Percentiles rank a stretch among this genome's conserved stretches.
Conservation (phyloP, 257 asterid genomes). For the Solanum etuberosum region DNA sequence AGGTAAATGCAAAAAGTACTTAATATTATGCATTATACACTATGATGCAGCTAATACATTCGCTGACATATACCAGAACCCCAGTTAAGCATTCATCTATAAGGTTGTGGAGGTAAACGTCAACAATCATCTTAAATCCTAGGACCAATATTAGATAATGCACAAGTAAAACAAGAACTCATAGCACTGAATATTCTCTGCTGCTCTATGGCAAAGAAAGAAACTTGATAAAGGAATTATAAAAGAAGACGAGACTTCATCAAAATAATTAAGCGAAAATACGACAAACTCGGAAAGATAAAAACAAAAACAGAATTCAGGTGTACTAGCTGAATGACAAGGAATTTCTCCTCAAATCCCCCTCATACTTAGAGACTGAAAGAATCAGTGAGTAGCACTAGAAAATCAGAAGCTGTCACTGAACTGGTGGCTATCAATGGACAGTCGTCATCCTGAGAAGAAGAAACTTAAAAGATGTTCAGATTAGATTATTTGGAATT, state of each 20-base stretch:
- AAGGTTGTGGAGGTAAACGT: background rate
- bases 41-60: background rate
- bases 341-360: background rate
- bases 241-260: background rate
- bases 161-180: background rate
- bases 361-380: background rate
- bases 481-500: background rate
- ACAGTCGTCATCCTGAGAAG: background rate
- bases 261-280: background rate
- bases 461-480: background rate
- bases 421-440: background rate
- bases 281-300: background rate
- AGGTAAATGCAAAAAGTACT: slow-evolving; percentile 4
- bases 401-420: background rate
- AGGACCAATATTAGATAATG: background rate
- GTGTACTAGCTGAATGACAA: background rate
- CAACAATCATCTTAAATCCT: background rate
- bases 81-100: background rate
- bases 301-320: background rate
- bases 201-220: background rate
- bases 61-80: background rate
- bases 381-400: background rate
- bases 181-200: background rate
- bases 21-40: background rate
- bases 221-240: background rate